Evolutionary conservation across 768 basidiomycete species (phyloP).

Genomic region (Tylopilus balloui): DNA sequence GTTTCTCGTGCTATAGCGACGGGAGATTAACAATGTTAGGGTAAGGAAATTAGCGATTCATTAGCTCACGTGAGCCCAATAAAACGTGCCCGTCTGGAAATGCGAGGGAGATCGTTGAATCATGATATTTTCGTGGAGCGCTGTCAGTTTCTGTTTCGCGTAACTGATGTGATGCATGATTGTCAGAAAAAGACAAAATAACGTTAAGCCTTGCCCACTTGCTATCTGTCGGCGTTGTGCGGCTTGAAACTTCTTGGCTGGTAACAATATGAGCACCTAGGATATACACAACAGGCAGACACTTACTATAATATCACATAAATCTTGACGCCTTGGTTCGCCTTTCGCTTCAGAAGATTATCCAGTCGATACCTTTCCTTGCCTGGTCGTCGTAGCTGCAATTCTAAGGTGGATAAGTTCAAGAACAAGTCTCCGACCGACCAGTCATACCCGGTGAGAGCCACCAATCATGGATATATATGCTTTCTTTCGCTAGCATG

Average conservation of each 20-base stretch:
- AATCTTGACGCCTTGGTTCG: constrained; percentile 93
- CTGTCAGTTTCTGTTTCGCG: constrained; percentile 75
- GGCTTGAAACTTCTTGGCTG: constrained; percentile 92
- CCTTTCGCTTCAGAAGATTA: constrained; percentile 80
- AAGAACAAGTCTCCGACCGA: background rate
- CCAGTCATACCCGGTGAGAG: constrained; percentile 66
- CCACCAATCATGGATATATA: constrained; percentile 99
- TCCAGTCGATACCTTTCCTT: constrained; percentile 87
- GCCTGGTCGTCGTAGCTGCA: constrained; percentile 79
- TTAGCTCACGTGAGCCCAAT: constrained; percentile 90
- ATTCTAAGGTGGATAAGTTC: constrained; percentile 41
- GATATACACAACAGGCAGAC: background rate
- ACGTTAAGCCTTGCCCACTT: constrained; percentile 45
- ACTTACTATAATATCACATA: constrained; percentile 90
- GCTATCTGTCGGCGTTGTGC: constrained; percentile 93
- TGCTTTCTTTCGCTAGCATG: constrained; percentile 77
- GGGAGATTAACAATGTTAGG: background rate
- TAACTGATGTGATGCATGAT: constrained; percentile 47
- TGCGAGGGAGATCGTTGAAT: constrained; percentile 97
- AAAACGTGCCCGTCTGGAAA: constrained; percentile 95
- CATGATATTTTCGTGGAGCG: constrained; percentile 88
- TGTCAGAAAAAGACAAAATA: constrained; percentile 5
- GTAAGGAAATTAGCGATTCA: background rate
- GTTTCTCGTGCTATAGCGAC: constrained; percentile 79
- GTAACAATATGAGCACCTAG: constrained; percentile 5